Evolutionary conservation across 345 rosid species (phyloP).

Genomic region (Eucalyptus pauciflora): DNA sequence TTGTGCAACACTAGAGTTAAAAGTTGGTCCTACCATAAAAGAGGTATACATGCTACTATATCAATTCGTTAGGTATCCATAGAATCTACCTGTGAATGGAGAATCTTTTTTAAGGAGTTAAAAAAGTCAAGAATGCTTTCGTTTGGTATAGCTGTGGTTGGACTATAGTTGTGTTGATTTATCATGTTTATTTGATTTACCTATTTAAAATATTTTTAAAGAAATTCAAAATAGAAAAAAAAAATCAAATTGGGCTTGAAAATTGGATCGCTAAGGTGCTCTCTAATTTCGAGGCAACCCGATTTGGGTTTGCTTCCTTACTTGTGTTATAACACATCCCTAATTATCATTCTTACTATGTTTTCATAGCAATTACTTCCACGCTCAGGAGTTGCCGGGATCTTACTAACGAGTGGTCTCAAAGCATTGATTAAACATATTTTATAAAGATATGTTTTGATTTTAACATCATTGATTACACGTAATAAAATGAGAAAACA

Average conservation of each 20-base stretch:
- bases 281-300: neutral
- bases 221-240: neutral
- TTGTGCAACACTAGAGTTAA: neutral
- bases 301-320: neutral
- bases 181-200: neutral
- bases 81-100: neutral
- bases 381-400: accelerated
- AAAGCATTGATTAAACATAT: neutral
- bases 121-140: neutral
- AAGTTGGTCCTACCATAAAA: neutral
- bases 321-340: neutral
- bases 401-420: neutral
- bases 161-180: neutral
- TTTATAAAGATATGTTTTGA: neutral
- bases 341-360: neutral
- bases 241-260: neutral
- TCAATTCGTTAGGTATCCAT: neutral
- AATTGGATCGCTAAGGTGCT: neutral
- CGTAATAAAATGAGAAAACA: neutral
- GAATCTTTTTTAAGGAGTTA: neutral
- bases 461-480: neutral
- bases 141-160: neutral
- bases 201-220: neutral
- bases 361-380: neutral
- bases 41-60: neutral